Evolutionary conservation across 2,329 filamentous ascomycete species (phyloP), one percentile per base, ranked within the genome.

Genomic region (Claviceps spartinae): DNA sequence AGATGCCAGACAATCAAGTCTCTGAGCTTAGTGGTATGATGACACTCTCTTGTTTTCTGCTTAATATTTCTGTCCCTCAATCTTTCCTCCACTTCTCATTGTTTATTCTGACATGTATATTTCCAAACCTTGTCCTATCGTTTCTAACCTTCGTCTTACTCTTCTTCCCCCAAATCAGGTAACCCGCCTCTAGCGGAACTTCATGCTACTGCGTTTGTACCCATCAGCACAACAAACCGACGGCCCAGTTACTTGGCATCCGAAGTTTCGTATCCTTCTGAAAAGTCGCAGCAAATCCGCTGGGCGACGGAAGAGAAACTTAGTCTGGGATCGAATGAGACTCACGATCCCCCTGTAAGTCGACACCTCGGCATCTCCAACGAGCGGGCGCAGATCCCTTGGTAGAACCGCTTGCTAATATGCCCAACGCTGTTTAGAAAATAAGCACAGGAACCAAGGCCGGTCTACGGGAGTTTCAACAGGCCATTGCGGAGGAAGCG

Each of bases 11-110:
- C 49, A 72, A 66, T 0, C 65, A 67, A 11, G 58, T 76, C n/a
- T 66, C 66, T 6, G 76, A 79, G 56, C 61, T 79, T 42, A 63
- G 63, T 52, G 73, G 76, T 76, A 65, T 45, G 51, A 47, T 62
- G 8, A 36, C 14, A 20, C 1, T 11, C 26, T 18, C 18, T 47
- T 14, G 5, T 36, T n/a, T n/a, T n/a, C 14, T 13, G 18, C 7
- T 34, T 16, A 16, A n/a, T 38, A 8, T 50, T 4, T 24, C 38
- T 34, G 4, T 9, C 7, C 22, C 14, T n/a, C 14, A 13, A 11
- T 44, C 41, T 11, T 22, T 13, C 4, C 20, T 1, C 11, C 41
- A n/a, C 11, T 43, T 16, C 11, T 20, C 22, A 34, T 34, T 11
- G 30, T 34, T 30, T 4, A 2, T 45, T 11, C 43, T 11, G 4